phyloP scores from a whole-genome alignment of 208 protist genomes.

The Acanthamoeba divionensis region DNA sequence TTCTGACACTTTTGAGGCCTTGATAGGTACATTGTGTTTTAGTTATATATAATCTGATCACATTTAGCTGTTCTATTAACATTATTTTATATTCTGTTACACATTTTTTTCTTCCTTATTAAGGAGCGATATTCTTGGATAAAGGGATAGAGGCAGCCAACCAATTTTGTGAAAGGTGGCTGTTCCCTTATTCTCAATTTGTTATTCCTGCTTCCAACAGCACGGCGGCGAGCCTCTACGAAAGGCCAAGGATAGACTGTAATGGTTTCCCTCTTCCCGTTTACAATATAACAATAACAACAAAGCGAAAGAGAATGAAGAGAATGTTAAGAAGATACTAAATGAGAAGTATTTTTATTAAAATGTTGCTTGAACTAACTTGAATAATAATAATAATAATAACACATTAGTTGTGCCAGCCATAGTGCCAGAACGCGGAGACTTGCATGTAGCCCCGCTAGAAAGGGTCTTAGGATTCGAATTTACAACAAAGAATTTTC shows the following conservation, averaged over 20 bases:
- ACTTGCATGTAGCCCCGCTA: background rate
- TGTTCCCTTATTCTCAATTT: background rate
- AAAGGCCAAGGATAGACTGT: background rate
- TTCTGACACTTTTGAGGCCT: background rate
- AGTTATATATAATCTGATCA: background rate
- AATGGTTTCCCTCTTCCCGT: background rate
- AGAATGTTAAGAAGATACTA: background rate
- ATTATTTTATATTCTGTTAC: background rate
- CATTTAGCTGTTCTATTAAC: background rate
- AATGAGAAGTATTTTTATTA: background rate
- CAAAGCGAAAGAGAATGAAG: background rate
- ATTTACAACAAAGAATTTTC: background rate
- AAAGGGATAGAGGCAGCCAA: background rate
- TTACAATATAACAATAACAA: background rate
- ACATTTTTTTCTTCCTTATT: background rate
- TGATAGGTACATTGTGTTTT: background rate
- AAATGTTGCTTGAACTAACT: too few relatives aligned
- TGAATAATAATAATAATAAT: background rate
- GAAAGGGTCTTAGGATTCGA: background rate
- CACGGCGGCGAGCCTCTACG: background rate
- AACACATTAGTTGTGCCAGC: background rate
- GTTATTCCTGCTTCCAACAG: too few relatives aligned
- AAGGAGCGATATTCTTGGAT: slow-evolving; percentile 11
- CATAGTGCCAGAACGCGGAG: background rate
- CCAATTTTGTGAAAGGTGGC: background rate